These are phyloP conservation scores for Aspergillus bertholletiae DNA, from an alignment of 495 filamentous ascomycete genomes.

Conservation along the genomic window DNA sequence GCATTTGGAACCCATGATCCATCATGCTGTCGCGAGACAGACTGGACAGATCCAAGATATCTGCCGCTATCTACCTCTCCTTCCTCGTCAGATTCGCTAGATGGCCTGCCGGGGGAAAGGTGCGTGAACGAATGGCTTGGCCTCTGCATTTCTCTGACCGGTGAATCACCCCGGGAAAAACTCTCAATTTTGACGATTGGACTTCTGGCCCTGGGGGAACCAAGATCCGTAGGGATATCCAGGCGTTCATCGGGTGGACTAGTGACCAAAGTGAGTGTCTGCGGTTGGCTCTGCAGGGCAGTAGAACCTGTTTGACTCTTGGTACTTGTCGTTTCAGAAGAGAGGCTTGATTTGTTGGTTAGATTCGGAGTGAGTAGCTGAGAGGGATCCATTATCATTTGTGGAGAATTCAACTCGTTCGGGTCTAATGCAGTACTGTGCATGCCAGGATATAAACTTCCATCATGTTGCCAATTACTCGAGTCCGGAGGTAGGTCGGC, in stretches of 20 bases:
- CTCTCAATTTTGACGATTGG: constrained; percentile 45
- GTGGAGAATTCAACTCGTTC: constrained; percentile 8
- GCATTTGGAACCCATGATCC: constrained; percentile 31
- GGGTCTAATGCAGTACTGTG: not conserved
- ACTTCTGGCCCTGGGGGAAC: constrained; percentile 34
- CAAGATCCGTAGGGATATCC: constrained; percentile 9
- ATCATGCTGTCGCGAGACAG: constrained; percentile 24
- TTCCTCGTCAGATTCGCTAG: constrained; percentile 30
- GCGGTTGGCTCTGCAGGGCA: constrained; percentile 6
- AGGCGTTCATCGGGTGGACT: constrained; percentile 19
- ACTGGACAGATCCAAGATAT: constrained; percentile 10
- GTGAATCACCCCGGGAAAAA: constrained; percentile 48
- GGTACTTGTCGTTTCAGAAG: constrained; percentile 9
- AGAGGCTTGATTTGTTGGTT: constrained; percentile 16
- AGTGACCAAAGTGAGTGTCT: constrained; percentile 18
- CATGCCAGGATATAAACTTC: not conserved
- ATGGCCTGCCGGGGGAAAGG: constrained; percentile 31
- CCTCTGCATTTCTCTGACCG: constrained; percentile 29
- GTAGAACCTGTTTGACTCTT: not conserved
- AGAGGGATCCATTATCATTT: constrained; percentile 12
- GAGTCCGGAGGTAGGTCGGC: not conserved
- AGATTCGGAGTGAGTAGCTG: constrained; percentile 21
- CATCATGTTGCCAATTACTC: constrained; percentile 11
- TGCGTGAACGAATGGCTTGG: constrained; percentile 36
- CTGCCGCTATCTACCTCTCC: constrained; percentile 15